Percentiles rank a stretch among this genome's conserved stretches.
Conservation (phyloP, 2,329 filamentous ascomycete species). For the Ophiocordyceps unilateralis region DNA sequence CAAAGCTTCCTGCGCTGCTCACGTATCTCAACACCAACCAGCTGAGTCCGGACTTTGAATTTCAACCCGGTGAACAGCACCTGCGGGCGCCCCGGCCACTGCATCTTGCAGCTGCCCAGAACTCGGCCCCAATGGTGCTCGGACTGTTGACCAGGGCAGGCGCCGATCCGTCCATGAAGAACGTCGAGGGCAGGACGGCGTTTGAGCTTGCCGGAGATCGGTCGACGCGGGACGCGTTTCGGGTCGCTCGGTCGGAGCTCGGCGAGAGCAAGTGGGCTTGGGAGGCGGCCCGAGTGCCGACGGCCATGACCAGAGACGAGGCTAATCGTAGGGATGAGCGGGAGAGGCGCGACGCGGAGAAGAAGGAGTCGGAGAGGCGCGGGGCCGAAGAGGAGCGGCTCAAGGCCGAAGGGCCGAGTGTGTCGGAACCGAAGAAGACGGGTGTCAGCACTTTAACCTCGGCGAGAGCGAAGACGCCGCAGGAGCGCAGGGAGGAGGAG, state of each 20-base stretch:
- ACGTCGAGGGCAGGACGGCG: constrained; percentile 62
- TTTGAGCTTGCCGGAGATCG: constrained; percentile 83
- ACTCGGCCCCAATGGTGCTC: constrained; percentile 57
- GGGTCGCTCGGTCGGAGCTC: constrained; percentile 66
- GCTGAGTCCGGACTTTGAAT: constrained; percentile 54
- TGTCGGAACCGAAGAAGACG: constrained; percentile 28
- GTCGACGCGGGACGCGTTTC: constrained; percentile 76
- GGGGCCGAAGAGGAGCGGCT: constrained; percentile 60
- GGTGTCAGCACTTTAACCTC: constrained; percentile 35
- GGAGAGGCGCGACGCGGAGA: constrained; percentile 52
- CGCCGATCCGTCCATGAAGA: constrained; percentile 56
- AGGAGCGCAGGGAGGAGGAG: constrained; percentile 73
- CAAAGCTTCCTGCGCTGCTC: constrained; percentile 73
- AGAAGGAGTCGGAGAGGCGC: constrained; percentile 52
- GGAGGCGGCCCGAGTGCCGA: constrained; percentile 57
- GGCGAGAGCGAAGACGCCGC: constrained; percentile 50
- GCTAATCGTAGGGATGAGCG: constrained; percentile 50
- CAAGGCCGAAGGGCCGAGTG: constrained; percentile 44
- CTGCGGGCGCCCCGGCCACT: constrained; percentile 70
- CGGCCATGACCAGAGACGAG: constrained; percentile 52
- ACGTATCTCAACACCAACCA: constrained; percentile 68
- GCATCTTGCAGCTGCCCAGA: constrained; percentile 71
- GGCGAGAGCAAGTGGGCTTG: constrained; percentile 66
- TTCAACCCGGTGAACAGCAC: constrained; percentile 54
- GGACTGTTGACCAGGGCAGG: constrained; percentile 60